Evolutionary conservation across 805 yeast genomes (phyloP), one percentile per base, ranked within the genome.

Genomic region (Myxozyma sirexii): DNA sequence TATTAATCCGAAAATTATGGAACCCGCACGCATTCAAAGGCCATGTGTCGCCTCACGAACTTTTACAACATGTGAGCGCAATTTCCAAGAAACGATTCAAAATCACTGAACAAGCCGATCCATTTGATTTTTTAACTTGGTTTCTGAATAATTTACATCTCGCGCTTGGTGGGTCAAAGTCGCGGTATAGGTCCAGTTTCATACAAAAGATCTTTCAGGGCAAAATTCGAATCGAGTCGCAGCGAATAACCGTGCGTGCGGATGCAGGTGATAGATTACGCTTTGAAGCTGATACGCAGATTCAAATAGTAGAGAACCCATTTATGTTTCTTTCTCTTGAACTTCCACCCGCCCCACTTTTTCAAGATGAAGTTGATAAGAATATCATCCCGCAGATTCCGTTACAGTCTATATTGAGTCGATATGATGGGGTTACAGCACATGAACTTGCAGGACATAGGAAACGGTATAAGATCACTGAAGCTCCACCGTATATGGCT

Each of bases 11-110:
- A 59, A 86, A 84, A 64, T 49, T 87, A 8, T 89, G 93, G 92
- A 86, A 86, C 4, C 74, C 79, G 0, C 73, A 74, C 42, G 75
- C 88, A 23, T 84, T 84, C 70, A 82, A 80, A 64, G 71, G 79
- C 2, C 90, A 87, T 67, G 76, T 87, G 1, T 84, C 93, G 0
- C 85, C 90, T 0, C 87, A 83, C 68, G 90, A 85, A 52, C 72
- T 89, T 6, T 69, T 86, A 46, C 84, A 84, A 59, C 75, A 74
- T 60, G 71, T 86, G 3, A 71, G 80, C 1, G 66, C 73, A 1
- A 56, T 69, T n/a, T 77, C 86, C 0, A 76, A 79, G 46, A 79
- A 77, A 54, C 68, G 71, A 43, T 82, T 80, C 66, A 69, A 77
- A 2, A 46, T 77, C 4, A 74, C 74, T 31, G 70, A 68, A 29